These are phyloP conservation scores for Pelargonium nanum DNA, from an alignment of 345 rosid genomes.

Conservation along the genomic window DNA sequence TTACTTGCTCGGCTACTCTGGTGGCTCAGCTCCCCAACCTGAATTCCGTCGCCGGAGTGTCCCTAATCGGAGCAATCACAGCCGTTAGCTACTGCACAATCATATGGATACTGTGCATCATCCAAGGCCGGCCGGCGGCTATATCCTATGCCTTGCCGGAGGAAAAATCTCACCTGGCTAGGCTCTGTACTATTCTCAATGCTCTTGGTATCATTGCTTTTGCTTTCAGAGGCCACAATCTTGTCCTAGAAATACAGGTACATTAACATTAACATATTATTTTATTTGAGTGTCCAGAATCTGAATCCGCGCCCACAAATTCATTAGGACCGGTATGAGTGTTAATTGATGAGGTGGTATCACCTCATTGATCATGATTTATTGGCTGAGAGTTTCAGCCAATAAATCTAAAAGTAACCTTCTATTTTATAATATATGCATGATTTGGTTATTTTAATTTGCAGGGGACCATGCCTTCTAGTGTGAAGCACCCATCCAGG, in stretches of 20 bases:
- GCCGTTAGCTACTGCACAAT: slow-evolving; percentile 44
- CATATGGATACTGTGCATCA: slow-evolving; percentile 32
- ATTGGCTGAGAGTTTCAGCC: too few species aligned
- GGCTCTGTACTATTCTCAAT: slow-evolving; percentile 21
- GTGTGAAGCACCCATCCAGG: slow-evolving; percentile 32
- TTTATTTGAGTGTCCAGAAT: too few species aligned
- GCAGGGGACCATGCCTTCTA: slow-evolving; percentile 61
- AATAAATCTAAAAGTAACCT: too few species aligned
- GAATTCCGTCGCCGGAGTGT: slow-evolving; percentile 54
- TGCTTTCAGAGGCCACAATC: slow-evolving; percentile 61
- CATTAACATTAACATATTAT: neutral
- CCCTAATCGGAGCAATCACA: slow-evolving; percentile 46
- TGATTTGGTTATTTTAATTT: neutral
- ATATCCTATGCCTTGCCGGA: slow-evolving; percentile 23
- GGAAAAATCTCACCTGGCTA: slow-evolving; percentile 14
- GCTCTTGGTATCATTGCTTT: slow-evolving; percentile 46
- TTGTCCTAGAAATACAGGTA: slow-evolving; percentile 58
- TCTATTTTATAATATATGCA: too few species aligned
- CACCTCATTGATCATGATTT: too few species aligned
- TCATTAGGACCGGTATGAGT: too few species aligned
- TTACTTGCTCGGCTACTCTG: slow-evolving; percentile 30
- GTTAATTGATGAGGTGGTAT: too few species aligned
- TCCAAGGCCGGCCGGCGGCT: slow-evolving; percentile 13
- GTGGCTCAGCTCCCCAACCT: slow-evolving; percentile 56
- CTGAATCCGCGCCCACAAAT: too few species aligned